Conservation (phyloP, 495 filamentous ascomycete genomes). For the Daldinia childiae region DNA sequence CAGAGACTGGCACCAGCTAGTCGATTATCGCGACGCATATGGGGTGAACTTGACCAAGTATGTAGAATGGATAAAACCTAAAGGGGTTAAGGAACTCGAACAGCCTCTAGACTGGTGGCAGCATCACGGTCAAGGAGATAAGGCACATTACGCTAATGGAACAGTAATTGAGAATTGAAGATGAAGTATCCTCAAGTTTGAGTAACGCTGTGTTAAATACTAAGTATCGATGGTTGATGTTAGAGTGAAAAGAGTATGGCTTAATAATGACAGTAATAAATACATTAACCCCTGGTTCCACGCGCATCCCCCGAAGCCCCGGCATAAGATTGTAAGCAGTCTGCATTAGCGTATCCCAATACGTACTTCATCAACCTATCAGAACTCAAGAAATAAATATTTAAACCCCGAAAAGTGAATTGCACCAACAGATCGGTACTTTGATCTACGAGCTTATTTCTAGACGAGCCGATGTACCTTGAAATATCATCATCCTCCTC, state of each 20-base stretch:
- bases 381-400: not conserved
- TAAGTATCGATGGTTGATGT: too few species aligned
- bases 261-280: too few species aligned
- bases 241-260: too few species aligned
- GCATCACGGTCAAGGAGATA: conserved; percentile 12
- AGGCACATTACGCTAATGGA: conserved; percentile 9
- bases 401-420: not conserved
- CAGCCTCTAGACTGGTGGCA: conserved; percentile 28
- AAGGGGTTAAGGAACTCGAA: conserved; percentile 18
- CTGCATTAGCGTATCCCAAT: conserved; percentile 28
- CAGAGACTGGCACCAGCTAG: conserved; percentile 21
- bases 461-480: conserved; percentile 14
- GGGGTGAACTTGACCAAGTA: conserved; percentile 15
- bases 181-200: not conserved
- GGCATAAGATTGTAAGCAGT: conserved; percentile 32
- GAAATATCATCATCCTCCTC: not conserved
- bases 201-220: too few species aligned
- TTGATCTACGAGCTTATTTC: not conserved
- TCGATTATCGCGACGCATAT: conserved; percentile 19
- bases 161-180: conserved; percentile 4
- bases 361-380: conserved; percentile 1
- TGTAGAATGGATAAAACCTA: conserved; percentile 18
- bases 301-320: not conserved
- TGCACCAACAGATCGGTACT: conserved; percentile 16
- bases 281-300: not conserved